Evolutionary conservation across 257 asterid species (phyloP), one percentile per base, ranked within the genome.

Genomic region (Capsicum rhomboideum): DNA sequence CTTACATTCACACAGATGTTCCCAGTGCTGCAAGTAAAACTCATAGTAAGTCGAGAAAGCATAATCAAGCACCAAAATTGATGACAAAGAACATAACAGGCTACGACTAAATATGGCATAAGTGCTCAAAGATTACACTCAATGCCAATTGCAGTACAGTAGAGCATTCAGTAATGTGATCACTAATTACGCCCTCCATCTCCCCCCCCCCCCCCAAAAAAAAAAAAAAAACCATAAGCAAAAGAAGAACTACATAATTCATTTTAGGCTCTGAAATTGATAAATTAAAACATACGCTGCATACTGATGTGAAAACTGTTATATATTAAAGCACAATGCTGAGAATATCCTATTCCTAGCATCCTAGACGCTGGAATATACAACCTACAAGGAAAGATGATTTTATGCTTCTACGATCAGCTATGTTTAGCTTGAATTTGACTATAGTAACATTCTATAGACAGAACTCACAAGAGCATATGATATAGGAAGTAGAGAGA

Each of bases 1-100:
- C 86, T 91, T 91, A 90, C 99, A 96, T 86, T 94, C 99, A 86
- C 99, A 96, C 79, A 96, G 95, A 88, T 93, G 95, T 87, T 93
- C 92, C 94, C 94, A 94, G 81, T 96, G 99, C 99, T 96, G 90
- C 93, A 92, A 77, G 79, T 79, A 83, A 80, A 72, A 40, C n/a
- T 82, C 78, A 64, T 26, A 50, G 4, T 75, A 46, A 26, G 81
- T 75, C 81, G 14, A 49, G 44, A 75, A 49, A 75, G n/a, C 61
- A 75, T 28, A 75, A 46, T 8, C 42, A 49, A 23, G 61, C 40
- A 75, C 46, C 81, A 49, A 49, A 75, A 46, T 28, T 74, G n/a
- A 46, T 74, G 79, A 12, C 56, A 21, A 42, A 69, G 18, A 18
- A 68, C 26, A 68, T 18, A 69, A 10, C n/a, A n/a, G n/a, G 3